Base-by-base conservation (phyloP, 2,329 filamentous ascomycete genomes). In the Xylariaceae sp. region DNA sequence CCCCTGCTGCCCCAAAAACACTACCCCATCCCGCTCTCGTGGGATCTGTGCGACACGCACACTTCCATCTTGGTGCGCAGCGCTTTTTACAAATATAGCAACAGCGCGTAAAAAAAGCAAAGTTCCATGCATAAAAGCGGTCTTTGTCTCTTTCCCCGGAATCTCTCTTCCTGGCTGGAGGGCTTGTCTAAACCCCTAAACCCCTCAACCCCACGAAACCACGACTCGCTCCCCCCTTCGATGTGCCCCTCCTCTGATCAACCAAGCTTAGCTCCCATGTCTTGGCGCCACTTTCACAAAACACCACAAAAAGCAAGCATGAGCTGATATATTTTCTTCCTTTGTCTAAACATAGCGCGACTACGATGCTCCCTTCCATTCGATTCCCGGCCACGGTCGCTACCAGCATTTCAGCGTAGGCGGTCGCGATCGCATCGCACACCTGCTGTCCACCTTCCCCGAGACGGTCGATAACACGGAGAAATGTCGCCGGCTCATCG, bases 381-480 rank as follows among this genome's bases (percentile, higher is more conserved):
- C 59, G 0, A 77, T 77, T 35, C 73, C 73, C 0, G 70, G 72
- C 8, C 73, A 77, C 45, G 76, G 69, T 7, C 68, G 77, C 30
- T 81, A 77, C 72, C 77, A 81, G 52, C 77, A 81, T 57, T 81
- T 81, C 47, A 71, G 78, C 11, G 69, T 78, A 27, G 76, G 76
- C 8, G 66, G 66, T 11, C 59, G 73, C 18, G 61, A 68, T 27
- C 72, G 76, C 23, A 58, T 60, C 36, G 55, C 56, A 15, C 56
- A 59, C 31, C 46, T 60, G 12, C 49, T 60, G 4, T 51, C 57
- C n/a, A 59, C 57, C 7, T 59, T 56, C 18, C 46, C 48, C 16
- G 48, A 67, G 2, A 53, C 50, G 2, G 58, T 62, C 27, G 69
- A 76, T 36, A 59, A 63, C 34, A 53, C 50, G 24, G 55, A 58